Conservation (phyloP, 148 eudicot species). For the Rhododendron ovatum region DNA sequence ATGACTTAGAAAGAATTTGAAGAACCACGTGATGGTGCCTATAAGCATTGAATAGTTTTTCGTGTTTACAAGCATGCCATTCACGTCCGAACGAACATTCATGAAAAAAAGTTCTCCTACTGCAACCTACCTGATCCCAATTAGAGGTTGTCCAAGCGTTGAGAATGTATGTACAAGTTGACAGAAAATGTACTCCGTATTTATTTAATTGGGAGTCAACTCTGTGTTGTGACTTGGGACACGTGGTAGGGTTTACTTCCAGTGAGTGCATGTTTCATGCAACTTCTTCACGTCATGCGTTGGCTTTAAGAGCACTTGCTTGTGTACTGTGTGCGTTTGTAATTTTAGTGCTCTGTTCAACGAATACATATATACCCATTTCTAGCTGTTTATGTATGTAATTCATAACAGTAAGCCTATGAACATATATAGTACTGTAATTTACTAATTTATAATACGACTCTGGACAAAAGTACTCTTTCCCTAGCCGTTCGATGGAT, state of each 20-base stretch:
- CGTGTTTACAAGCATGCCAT: too few relatives aligned
- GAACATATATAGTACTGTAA: not conserved
- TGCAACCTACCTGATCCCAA: too few relatives aligned
- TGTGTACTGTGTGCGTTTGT: not conserved
- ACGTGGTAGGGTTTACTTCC: not conserved
- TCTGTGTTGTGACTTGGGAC: not conserved
- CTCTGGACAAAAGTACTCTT: too few relatives aligned
- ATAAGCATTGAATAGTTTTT: too few relatives aligned
- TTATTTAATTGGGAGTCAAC: not conserved
- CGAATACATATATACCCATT: not conserved
- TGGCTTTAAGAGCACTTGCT: not conserved
- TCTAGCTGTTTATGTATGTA: not conserved
- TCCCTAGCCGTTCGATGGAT: too few relatives aligned
- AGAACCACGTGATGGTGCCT: too few relatives aligned
- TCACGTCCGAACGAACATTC: too few relatives aligned
- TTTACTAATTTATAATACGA: too few relatives aligned
- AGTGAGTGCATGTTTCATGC: not conserved
- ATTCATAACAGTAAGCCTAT: not conserved
- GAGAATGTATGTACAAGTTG: not conserved
- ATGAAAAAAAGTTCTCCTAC: too few relatives aligned
- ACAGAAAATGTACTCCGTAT: not conserved
- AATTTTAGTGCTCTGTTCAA: not conserved
- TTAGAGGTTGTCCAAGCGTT: not conserved
- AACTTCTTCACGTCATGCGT: not conserved
- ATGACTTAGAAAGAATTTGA: too few relatives aligned